These are phyloP conservation scores for Leucogyrophana mollusca DNA, from an alignment of 768 basidiomycete species.

Conservation along the genomic window DNA sequence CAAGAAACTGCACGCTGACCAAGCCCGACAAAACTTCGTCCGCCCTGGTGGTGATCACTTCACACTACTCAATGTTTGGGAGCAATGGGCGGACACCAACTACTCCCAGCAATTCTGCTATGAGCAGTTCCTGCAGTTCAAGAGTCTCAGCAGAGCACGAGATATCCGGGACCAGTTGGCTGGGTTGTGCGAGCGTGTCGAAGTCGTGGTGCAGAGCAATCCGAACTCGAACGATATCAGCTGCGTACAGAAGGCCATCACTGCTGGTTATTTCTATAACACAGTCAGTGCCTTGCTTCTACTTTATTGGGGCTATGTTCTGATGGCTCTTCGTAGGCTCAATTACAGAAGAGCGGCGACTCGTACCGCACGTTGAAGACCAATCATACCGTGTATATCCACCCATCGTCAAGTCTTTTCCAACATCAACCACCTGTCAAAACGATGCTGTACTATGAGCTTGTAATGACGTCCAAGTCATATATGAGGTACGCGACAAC, in stretches of 20 bases:
- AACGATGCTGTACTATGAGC: slow-evolving; percentile 91
- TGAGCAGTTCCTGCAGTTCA: slow-evolving; percentile 93
- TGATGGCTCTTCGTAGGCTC: slow-evolving; percentile 51
- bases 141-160: slow-evolving; percentile 89
- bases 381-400: slow-evolving; percentile 94
- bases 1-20: slow-evolving; percentile 96
- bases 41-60: slow-evolving; percentile 97
- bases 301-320: slow-evolving; percentile 1
- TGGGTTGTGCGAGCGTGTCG: slow-evolving; percentile 93
- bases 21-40: slow-evolving; percentile 96
- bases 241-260: slow-evolving; percentile 92
- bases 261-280: slow-evolving; percentile 95
- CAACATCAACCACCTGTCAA: slow-evolving; percentile 93
- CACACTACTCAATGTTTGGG: slow-evolving; percentile 96
- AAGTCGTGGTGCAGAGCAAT: slow-evolving; percentile 84
- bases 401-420: slow-evolving; percentile 94
- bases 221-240: slow-evolving; percentile 92
- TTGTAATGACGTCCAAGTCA: slow-evolving; percentile 97
- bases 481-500: slow-evolving; percentile 69
- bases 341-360: slow-evolving; percentile 93
- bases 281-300: slow-evolving; percentile 52
- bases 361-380: slow-evolving; percentile 97
- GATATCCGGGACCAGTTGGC: slow-evolving; percentile 97
- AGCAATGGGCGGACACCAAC: slow-evolving; percentile 98
- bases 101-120: slow-evolving; percentile 97